Percentiles rank a stretch among this genome's conserved stretches.
Evolutionary conservation across 805 yeast species (phyloP).

Genomic region (Saturnispora zaruensis): DNA sequence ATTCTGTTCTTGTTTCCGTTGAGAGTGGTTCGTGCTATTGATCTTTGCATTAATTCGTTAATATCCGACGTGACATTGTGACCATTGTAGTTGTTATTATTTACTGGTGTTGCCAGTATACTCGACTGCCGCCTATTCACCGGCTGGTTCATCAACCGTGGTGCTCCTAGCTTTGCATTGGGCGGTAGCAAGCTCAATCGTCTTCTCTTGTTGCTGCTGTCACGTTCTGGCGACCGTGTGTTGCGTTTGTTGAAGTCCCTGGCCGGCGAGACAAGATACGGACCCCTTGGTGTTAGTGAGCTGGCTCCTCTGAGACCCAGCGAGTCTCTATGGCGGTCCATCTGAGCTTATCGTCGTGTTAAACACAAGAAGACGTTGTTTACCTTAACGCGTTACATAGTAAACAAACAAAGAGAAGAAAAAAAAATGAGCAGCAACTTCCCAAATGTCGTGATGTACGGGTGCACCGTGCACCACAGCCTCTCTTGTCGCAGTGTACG

Average conservation of each 20-base stretch:
- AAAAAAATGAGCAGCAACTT: background rate
- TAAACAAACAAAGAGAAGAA: background rate
- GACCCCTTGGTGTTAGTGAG: conserved; percentile 14
- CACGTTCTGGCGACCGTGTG: conserved; percentile 11
- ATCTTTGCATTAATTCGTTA: conserved; percentile 24
- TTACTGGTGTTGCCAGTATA: conserved; percentile 8
- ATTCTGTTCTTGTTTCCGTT: background rate
- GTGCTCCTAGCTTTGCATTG: conserved; percentile 24
- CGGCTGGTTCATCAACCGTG: conserved; percentile 20
- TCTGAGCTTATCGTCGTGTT: background rate
- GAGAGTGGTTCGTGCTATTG: conserved; percentile 19
- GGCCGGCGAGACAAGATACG: conserved; percentile 15
- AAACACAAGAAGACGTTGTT: background rate
- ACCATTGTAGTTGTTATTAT: conserved; percentile 3
- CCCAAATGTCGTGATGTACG: no score
- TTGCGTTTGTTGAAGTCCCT: conserved; percentile 7
- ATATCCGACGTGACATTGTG: conserved; percentile 9
- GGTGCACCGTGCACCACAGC: background rate
- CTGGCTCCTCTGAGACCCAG: conserved; percentile 4
- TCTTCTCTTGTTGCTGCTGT: conserved; percentile 16
- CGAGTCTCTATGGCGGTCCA: conserved; percentile 2
- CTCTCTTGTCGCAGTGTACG: no score
- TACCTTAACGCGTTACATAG: background rate
- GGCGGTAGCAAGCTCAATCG: conserved; percentile 25
- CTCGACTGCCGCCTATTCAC: conserved; percentile 22